These are phyloP conservation scores for Phlebopus sp. DNA, from an alignment of 1,284 basidiomycete species.

Conservation along the genomic window DNA sequence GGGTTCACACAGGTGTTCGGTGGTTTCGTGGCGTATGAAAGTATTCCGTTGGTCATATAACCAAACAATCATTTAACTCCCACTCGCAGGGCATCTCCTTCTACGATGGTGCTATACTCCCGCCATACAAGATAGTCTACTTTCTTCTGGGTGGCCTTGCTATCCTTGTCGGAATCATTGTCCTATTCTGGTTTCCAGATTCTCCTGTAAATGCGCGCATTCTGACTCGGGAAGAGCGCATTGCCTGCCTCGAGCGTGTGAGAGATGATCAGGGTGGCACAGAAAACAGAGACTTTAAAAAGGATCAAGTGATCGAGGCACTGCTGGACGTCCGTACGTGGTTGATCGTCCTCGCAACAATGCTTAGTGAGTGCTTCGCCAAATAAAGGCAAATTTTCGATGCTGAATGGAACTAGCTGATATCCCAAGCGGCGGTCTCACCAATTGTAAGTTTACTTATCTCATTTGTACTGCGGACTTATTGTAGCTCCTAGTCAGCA, in stretches of 20 bases:
- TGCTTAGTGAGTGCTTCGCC: constrained; percentile 44
- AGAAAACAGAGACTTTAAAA: constrained; percentile 57
- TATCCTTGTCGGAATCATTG: constrained; percentile 52
- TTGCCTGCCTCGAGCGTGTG: constrained; percentile 61
- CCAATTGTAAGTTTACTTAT: constrained; percentile 48
- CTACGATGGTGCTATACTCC: constrained; percentile 42
- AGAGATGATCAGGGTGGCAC: constrained; percentile 63
- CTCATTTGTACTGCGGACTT: neutral
- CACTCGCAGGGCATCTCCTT: constrained; percentile 51
- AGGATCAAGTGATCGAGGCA: constrained; percentile 56
- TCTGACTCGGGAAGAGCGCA: constrained; percentile 56
- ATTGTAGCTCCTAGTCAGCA: constrained; percentile 45
- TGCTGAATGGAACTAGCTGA: constrained; percentile 38
- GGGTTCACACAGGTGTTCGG: constrained; percentile 61
- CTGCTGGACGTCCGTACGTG: constrained; percentile 56
- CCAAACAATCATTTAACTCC: neutral
- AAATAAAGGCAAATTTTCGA: neutral
- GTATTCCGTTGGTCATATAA: constrained; percentile 10
- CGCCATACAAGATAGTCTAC: constrained; percentile 61
- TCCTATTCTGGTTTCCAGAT: constrained; percentile 60
- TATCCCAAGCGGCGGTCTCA: constrained; percentile 62
- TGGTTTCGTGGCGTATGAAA: constrained; percentile 60
- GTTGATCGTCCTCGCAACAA: constrained; percentile 55
- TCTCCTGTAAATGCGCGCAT: constrained; percentile 59
- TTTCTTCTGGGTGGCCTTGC: constrained; percentile 58